Conservation (phyloP, 73 alveolate species). For the Diophrys appendiculata region DNA sequence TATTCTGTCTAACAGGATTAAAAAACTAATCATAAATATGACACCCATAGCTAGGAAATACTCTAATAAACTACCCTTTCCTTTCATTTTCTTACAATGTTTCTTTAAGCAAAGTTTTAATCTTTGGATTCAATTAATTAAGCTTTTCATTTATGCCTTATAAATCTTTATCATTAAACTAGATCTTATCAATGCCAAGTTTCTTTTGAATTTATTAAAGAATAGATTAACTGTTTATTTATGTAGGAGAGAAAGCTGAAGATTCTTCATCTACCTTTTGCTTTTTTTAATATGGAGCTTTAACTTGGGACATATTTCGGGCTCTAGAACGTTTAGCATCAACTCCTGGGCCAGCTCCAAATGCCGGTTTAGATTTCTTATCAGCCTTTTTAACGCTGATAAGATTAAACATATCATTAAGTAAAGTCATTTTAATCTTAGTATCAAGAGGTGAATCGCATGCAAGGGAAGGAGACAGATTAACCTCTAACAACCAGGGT, state of each 20-base stretch:
- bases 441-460: conserved; percentile 74
- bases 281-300: conserved; percentile 13
- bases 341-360: too few species aligned
- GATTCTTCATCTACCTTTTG: conserved; percentile 11
- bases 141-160: neutral
- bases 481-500: conserved; percentile 89
- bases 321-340: too few species aligned
- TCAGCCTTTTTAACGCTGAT: conserved; percentile 69
- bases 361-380: conserved; percentile 18
- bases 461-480: conserved; percentile 77
- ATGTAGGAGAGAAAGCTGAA: neutral
- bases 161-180: neutral
- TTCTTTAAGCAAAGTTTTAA: conserved; percentile 13
- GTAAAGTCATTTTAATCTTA: conserved; percentile 64
- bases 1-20: conserved; percentile 38
- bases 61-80: conserved; percentile 46
- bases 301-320: too few species aligned
- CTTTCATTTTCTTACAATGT: conserved; percentile 30
- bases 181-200: too few species aligned
- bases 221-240: too few species aligned
- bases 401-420: conserved; percentile 68
- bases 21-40: conserved; percentile 11
- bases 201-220: too few species aligned
- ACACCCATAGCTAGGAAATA: conserved; percentile 44
- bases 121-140: conserved; percentile 1